These are phyloP conservation scores for Chenopodium berlandieri DNA, from an alignment of 148 eudicot genomes.

Conservation along the genomic window DNA sequence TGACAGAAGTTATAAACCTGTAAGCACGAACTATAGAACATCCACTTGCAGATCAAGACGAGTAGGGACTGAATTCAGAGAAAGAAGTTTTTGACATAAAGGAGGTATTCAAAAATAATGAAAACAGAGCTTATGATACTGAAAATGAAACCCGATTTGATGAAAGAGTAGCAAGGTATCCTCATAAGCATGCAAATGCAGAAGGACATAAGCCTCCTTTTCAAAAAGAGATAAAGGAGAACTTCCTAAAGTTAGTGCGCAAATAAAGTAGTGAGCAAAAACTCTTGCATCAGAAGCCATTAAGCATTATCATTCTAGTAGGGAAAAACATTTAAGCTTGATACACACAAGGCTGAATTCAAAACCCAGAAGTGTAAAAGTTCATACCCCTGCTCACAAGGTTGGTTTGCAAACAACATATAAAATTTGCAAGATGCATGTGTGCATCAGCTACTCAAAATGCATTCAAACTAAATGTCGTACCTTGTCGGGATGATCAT, in stretches of 20 bases:
- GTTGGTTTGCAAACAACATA: too few relatives aligned
- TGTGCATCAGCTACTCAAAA: too few relatives aligned
- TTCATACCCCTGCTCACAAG: too few relatives aligned
- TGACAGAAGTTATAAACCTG: constrained; percentile 1
- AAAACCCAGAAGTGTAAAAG: too few relatives aligned
- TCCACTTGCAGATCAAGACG: neutral
- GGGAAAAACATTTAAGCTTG: constrained; percentile 53
- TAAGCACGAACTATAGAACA: constrained; percentile 10
- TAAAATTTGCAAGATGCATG: too few relatives aligned
- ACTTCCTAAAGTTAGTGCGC: constrained; percentile 41
- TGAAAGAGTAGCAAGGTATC: constrained; percentile 21
- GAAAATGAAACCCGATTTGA: constrained; percentile 13
- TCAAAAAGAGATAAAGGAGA: constrained; percentile 45
- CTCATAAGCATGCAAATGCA: constrained; percentile 18
- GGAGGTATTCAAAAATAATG: constrained; percentile 14
- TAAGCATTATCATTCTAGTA: constrained; percentile 55
- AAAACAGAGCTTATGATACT: neutral
- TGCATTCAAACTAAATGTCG: too few relatives aligned
- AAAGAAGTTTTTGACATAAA: constrained; percentile 26
- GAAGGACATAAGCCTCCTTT: constrained; percentile 30
- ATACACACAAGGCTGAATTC: too few relatives aligned
- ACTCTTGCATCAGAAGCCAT: constrained; percentile 35
- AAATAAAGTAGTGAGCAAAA: constrained; percentile 37
- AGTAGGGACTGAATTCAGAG: constrained; percentile 12
- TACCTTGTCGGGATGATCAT: too few relatives aligned